phyloP scores from a whole-genome alignment of 2,329 filamentous ascomycete species.

The Aspergillus sp. region DNA sequence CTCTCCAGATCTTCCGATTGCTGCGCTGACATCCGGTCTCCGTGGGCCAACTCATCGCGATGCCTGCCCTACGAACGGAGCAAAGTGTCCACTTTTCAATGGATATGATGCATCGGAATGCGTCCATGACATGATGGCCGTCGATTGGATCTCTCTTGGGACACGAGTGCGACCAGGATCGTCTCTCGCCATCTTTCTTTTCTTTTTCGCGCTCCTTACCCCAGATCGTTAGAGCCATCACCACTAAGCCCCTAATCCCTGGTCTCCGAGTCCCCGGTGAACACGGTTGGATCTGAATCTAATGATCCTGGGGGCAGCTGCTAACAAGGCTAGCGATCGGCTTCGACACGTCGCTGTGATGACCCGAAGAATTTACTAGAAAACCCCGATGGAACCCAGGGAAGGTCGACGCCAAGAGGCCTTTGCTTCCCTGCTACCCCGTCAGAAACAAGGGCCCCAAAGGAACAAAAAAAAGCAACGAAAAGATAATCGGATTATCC shows the following conservation, averaged over 20 bases:
- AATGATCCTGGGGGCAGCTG: conserved; percentile 8
- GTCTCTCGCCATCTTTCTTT: neutral
- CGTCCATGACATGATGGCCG: neutral
- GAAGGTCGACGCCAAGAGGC: neutral
- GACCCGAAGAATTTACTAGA: neutral
- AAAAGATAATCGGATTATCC: neutral
- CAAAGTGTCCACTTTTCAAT: neutral
- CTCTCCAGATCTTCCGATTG: neutral
- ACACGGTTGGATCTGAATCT: conserved; percentile 10
- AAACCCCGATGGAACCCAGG: neutral
- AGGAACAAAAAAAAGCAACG: neutral
- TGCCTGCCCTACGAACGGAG: neutral
- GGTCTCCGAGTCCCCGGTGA: neutral
- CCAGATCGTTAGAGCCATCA: neutral
- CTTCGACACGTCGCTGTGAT: neutral
- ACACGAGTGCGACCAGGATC: neutral
- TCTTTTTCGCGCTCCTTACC: neutral
- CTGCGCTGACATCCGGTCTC: neutral
- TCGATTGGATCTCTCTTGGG: too few species aligned
- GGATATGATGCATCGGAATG: neutral
- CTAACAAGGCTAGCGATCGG: conserved; percentile 1
- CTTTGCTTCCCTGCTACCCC: neutral
- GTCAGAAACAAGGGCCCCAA: neutral
- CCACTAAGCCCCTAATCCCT: neutral
- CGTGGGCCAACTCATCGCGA: neutral